Conservation (phyloP, 2,329 filamentous ascomycete genomes). For the Colletotrichum somersetense region DNA sequence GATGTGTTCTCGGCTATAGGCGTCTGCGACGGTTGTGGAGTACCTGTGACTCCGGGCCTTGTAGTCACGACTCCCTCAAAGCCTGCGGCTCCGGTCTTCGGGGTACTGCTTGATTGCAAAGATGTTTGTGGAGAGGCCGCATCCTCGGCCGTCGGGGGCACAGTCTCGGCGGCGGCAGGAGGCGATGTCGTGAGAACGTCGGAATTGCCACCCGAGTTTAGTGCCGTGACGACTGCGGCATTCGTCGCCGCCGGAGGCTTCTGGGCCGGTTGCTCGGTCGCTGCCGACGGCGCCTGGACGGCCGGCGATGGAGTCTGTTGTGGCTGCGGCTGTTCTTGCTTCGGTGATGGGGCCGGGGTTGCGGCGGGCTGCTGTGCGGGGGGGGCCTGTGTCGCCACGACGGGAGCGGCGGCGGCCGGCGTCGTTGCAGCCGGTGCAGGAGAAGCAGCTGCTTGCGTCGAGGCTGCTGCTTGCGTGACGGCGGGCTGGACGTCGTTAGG, state of each 20-base stretch:
- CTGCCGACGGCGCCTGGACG: background rate
- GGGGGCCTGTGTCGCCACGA: background rate
- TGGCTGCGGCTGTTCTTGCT: slow-evolving; percentile 17
- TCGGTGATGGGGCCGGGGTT: slow-evolving; percentile 9
- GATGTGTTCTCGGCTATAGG: background rate
- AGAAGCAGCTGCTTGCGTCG: slow-evolving; percentile 17
- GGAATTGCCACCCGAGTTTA: no score
- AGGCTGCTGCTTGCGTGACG: background rate
- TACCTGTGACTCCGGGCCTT: background rate
- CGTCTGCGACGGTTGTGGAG: slow-evolving; percentile 4
- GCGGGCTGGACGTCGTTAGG: background rate
- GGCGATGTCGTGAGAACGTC: background rate
- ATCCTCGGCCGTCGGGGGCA: background rate
- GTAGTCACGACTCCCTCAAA: background rate
- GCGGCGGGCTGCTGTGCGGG: slow-evolving; percentile 11
- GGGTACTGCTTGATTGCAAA: background rate
- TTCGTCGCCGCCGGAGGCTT: background rate
- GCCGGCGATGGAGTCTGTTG: background rate
- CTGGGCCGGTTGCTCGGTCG: background rate
- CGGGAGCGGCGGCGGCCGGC: slow-evolving; percentile 14
- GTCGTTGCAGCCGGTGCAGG: slow-evolving; percentile 17
- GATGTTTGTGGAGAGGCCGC: background rate
- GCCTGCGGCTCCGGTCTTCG: background rate
- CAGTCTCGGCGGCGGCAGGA: background rate
- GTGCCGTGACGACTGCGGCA: no score